Evolutionary conservation across 805 yeast genomes (phyloP).

Genomic region (Saccharomycopsis schoenii): DNA sequence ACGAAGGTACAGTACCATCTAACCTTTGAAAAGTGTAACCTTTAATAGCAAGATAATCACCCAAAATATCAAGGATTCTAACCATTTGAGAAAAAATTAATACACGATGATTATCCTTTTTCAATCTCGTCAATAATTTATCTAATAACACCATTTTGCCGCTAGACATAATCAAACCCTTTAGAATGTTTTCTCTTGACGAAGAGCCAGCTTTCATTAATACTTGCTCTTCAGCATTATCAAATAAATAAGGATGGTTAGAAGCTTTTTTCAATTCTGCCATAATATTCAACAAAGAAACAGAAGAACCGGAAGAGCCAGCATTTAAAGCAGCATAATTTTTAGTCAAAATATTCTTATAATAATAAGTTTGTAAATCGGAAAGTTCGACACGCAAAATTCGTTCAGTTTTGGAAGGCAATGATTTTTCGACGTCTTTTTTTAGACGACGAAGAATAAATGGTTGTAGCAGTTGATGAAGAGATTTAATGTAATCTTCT

Average conservation of each 20-base stretch:
- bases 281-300: constrained; percentile 85
- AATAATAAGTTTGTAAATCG: constrained; percentile 90
- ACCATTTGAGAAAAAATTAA: constrained; percentile 97
- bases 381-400: constrained; percentile 91
- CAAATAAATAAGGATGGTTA: constrained; percentile 93
- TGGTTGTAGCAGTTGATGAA: constrained; percentile 81
- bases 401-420: constrained; percentile 93
- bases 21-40: constrained; percentile 85
- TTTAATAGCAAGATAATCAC: constrained; percentile 82
- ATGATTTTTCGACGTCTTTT: constrained; percentile 93
- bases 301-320: constrained; percentile 67
- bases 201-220: constrained; percentile 53
- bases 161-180: constrained; percentile 93
- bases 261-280: constrained; percentile 94
- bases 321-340: constrained; percentile 87
- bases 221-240: constrained; percentile 81
- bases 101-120: constrained; percentile 93
- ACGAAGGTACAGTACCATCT: constrained; percentile 94
- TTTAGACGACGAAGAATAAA: constrained; percentile 87
- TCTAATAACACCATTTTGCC: constrained; percentile 97
- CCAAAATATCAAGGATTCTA: constrained; percentile 85
- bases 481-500: constrained; percentile 76
- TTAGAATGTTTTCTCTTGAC: constrained; percentile 68
- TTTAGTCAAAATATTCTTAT: constrained; percentile 84
- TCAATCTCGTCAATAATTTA: constrained; percentile 71